phyloP scores from a whole-genome alignment of 2,329 filamentous ascomycete genomes.

The Colletotrichum chlorophyti region DNA sequence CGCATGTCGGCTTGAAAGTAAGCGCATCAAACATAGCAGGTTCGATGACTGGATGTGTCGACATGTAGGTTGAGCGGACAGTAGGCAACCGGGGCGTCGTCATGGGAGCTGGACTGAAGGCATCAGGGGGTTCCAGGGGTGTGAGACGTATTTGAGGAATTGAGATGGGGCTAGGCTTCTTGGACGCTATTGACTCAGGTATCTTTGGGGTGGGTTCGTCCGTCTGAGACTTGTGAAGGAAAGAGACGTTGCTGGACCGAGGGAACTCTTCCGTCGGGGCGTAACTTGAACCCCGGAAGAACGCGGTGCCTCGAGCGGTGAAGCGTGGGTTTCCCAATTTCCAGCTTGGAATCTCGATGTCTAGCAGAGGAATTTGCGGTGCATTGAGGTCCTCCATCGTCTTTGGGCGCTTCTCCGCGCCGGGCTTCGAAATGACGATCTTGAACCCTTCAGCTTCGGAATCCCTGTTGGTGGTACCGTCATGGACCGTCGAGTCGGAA shows the following conservation, averaged over 20 bases:
- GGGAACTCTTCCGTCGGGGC: conserved; percentile 75
- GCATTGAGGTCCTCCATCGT: conserved; percentile 64
- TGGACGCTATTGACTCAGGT: conserved; percentile 37
- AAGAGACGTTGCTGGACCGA: conserved; percentile 65
- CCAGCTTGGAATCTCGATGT: conserved; percentile 84
- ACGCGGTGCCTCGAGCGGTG: conserved; percentile 75
- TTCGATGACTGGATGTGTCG: conserved; percentile 61
- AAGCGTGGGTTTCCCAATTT: conserved; percentile 84
- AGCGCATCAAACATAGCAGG: conserved; percentile 84
- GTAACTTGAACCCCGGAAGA: conserved; percentile 82
- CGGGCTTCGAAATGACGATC: conserved; percentile 79
- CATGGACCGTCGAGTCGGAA: conserved; percentile 80
- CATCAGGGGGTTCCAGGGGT: conserved; percentile 20
- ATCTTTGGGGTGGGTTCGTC: conserved; percentile 39
- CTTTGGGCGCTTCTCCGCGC: conserved; percentile 64
- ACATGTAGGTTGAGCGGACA: conserved; percentile 54
- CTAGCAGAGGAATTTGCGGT: conserved; percentile 61
- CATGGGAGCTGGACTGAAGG: conserved; percentile 30
- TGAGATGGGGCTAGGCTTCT: conserved; percentile 45
- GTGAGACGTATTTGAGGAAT: conserved; percentile 43
- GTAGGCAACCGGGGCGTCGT: conserved; percentile 47
- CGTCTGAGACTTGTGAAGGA: conserved; percentile 46
- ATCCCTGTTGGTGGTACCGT: conserved; percentile 58
- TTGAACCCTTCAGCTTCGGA: conserved; percentile 75
- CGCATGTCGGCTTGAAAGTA: conserved; percentile 78